Percentiles rank a stretch among this genome's conserved stretches.
phyloP scores from a whole-genome alignment of 108 stramenopile species.

The Pseudonitzschia delicatissima region DNA sequence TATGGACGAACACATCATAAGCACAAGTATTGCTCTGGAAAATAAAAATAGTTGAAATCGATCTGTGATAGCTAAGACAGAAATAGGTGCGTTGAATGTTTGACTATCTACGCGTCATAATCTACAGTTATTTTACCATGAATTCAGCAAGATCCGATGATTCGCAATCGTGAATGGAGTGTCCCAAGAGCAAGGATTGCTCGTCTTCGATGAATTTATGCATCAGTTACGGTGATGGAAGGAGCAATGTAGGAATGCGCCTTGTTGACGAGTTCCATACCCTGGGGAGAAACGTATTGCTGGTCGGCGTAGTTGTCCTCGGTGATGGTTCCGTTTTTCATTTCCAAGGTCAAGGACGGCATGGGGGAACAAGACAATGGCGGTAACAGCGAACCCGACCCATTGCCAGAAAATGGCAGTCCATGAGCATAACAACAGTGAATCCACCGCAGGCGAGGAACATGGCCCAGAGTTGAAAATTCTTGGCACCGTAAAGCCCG shows the following conservation, averaged over 20 bases:
- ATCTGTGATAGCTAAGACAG: no score
- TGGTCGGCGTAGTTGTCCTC: slow-evolving; percentile 18
- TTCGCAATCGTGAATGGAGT: neutral
- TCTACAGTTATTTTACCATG: no score
- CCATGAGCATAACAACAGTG: slow-evolving; percentile 6
- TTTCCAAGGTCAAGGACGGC: slow-evolving; percentile 15
- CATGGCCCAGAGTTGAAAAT: slow-evolving; percentile 28
- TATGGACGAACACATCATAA: no score
- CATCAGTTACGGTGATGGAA: neutral
- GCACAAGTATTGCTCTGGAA: no score
- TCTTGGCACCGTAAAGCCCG: slow-evolving; percentile 24
- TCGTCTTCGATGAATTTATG: neutral
- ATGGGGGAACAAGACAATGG: slow-evolving; percentile 20
- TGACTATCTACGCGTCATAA: no score
- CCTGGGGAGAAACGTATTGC: slow-evolving; percentile 12
- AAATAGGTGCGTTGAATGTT: no score
- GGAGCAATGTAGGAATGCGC: neutral
- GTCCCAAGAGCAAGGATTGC: neutral
- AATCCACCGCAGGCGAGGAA: slow-evolving; percentile 19
- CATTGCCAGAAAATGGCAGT: slow-evolving; percentile 7
- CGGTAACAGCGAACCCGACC: slow-evolving; percentile 17
- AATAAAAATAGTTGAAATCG: no score
- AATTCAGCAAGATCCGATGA: no score
- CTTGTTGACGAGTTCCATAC: neutral
- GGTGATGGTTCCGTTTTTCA: slow-evolving; percentile 22